These are phyloP conservation scores for Aspergillus thermomutatus DNA, from an alignment of 2,329 filamentous ascomycete genomes.

Conservation along the genomic window DNA sequence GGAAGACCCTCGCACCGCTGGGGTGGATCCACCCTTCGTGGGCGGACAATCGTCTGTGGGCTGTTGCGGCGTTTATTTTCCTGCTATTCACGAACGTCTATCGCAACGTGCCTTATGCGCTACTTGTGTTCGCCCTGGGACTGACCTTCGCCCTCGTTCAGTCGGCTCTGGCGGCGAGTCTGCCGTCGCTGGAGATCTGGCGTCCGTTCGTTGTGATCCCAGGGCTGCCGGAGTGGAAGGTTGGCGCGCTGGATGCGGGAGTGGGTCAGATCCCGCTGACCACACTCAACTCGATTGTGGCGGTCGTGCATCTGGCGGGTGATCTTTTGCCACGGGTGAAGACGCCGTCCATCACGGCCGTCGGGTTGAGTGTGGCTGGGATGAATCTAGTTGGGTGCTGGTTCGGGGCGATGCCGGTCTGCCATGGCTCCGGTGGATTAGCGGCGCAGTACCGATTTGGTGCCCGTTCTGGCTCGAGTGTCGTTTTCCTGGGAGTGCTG, in stretches of 20 bases:
- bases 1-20: constrained; percentile 63
- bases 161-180: constrained; percentile 25
- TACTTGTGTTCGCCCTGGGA: constrained; percentile 67
- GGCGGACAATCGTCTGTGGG: constrained; percentile 77
- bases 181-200: constrained; percentile 60
- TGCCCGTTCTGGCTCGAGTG: constrained; percentile 78
- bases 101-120: constrained; percentile 71
- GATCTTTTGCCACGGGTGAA: constrained; percentile 71
- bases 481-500: constrained; percentile 72
- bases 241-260: constrained; percentile 62
- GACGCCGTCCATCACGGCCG: constrained; percentile 67
- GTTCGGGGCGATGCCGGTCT: constrained; percentile 94
- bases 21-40: constrained; percentile 64
- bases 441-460: constrained; percentile 91
- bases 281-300: constrained; percentile 87
- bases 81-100: constrained; percentile 66
- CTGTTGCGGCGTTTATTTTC: constrained; percentile 66
- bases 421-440: constrained; percentile 86
- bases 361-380: constrained; percentile 75
- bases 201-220: constrained; percentile 53
- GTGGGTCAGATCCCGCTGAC: constrained; percentile 88
- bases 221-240: constrained; percentile 45
- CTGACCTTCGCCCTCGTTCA: constrained; percentile 59
- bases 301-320: constrained; percentile 72
- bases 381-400: constrained; percentile 87